Percentiles rank a stretch among this genome's conserved stretches.
phyloP scores from a whole-genome alignment of 2,329 filamentous ascomycete genomes.

The Leptographium radiaticola region DNA sequence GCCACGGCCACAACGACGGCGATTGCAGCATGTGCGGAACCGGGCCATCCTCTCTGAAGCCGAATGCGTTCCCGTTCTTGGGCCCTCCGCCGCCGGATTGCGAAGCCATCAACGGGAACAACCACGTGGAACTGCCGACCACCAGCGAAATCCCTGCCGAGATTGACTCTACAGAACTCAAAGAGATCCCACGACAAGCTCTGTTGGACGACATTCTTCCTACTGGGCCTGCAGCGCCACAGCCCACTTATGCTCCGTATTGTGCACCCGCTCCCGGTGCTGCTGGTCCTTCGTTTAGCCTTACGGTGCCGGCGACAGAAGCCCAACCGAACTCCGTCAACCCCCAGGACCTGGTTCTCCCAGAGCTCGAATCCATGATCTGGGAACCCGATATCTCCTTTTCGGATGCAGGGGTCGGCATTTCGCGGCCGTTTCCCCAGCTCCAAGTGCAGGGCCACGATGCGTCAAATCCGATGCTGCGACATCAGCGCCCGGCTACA shows the following conservation, averaged over 20 bases:
- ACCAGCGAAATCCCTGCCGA: conserved; percentile 33
- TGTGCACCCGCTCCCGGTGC: neutral
- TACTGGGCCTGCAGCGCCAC: neutral
- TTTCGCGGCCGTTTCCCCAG: conserved; percentile 22
- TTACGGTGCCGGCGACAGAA: neutral
- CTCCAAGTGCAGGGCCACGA: conserved; percentile 24
- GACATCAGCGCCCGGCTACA: neutral
- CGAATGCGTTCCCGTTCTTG: neutral
- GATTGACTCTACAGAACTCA: conserved; percentile 34
- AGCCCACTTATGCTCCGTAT: neutral
- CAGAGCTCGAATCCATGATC: conserved; percentile 19
- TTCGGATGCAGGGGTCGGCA: neutral
- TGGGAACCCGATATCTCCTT: conserved; percentile 13
- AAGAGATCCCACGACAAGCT: conserved; percentile 2
- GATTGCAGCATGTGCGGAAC: neutral
- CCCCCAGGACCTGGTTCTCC: conserved; percentile 17
- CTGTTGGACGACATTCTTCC: neutral
- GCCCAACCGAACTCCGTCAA: conserved; percentile 14
- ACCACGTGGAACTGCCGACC: conserved; percentile 31
- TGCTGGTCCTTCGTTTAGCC: neutral
- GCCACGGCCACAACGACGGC: neutral
- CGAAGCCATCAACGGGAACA: conserved; percentile 20
- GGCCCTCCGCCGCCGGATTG: conserved; percentile 32
- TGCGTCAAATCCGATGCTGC: conserved; percentile 14
- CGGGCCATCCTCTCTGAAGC: neutral